Conservation (phyloP, 2,329 filamentous ascomycete genomes). For the Colletotrichum sp. region DNA sequence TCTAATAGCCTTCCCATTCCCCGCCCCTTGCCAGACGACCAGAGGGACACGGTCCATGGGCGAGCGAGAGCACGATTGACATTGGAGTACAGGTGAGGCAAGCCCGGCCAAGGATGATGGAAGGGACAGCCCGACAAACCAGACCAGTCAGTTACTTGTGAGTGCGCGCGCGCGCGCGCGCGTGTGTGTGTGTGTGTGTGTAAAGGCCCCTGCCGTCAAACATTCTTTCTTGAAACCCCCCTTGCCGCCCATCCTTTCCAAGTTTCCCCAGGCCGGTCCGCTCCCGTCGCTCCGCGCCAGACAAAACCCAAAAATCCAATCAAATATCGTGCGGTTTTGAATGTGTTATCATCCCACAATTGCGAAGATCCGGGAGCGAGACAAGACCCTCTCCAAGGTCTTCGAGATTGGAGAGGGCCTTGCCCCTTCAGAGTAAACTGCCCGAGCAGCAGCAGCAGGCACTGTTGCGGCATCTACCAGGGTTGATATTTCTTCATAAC, state of each 20-base stretch:
- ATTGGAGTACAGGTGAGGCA: background rate
- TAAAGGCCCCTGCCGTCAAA: background rate
- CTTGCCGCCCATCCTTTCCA: background rate
- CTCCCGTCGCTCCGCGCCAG: constrained; percentile 8
- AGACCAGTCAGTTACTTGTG: background rate
- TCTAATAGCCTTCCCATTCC: background rate
- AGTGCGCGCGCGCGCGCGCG: too few relatives aligned
- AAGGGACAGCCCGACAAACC: background rate
- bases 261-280: constrained; percentile 14
- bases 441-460: background rate
- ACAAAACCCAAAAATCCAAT: background rate
- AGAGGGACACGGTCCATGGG: background rate
- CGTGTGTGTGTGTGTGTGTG: background rate
- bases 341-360: background rate
- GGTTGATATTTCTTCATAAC: background rate
- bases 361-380: background rate
- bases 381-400: background rate
- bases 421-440: background rate
- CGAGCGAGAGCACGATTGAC: background rate
- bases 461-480: background rate
- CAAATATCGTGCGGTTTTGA: constrained; percentile 4
- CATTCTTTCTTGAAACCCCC: background rate
- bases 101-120: background rate
- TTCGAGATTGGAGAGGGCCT: background rate
- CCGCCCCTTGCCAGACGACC: background rate